Conservation (phyloP, 495 filamentous ascomycete genomes). For the Hyaloscypha variabilis region DNA sequence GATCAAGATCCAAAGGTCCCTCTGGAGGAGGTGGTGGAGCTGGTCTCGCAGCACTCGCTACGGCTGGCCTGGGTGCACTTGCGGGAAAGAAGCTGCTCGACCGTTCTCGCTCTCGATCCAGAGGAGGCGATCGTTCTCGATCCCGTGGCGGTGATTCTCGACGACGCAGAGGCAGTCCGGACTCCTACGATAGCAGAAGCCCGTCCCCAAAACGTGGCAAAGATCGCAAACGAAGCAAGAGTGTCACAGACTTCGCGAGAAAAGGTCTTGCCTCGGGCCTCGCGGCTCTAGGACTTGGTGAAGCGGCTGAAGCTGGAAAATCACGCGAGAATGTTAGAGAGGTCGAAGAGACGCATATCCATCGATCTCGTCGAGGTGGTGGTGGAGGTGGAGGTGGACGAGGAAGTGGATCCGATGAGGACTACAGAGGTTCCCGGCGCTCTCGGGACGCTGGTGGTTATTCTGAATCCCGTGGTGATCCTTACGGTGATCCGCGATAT, state of each 20-base stretch:
- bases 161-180: conserved; percentile 42
- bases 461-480: conserved; percentile 20
- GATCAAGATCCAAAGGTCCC: conserved; percentile 34
- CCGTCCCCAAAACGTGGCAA: conserved; percentile 36
- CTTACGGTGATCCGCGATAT: conserved; percentile 30
- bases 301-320: conserved; percentile 32
- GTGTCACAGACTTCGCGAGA: conserved; percentile 58
- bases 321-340: conserved; percentile 60
- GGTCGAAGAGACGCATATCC: conserved; percentile 39
- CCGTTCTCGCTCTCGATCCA: conserved; percentile 65
- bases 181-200: conserved; percentile 54
- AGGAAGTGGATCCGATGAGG: conserved; percentile 27
- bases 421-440: conserved; percentile 20
- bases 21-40: conserved; percentile 47
- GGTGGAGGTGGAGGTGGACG: not conserved
- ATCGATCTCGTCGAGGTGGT: conserved; percentile 9
- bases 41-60: conserved; percentile 67
- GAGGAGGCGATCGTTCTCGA: conserved; percentile 54
- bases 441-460: conserved; percentile 24
- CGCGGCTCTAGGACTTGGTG: conserved; percentile 54
- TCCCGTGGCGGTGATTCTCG: conserved; percentile 57
- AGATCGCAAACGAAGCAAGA: conserved; percentile 51
- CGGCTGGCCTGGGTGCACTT: conserved; percentile 74
- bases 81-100: conserved; percentile 81
- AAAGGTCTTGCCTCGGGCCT: conserved; percentile 58